A percentile compares a stretch with the other conserved stretches of the same genome.
phyloP scores from a whole-genome alignment of 2,329 filamentous ascomycete species.

The Apiospora koreana region DNA sequence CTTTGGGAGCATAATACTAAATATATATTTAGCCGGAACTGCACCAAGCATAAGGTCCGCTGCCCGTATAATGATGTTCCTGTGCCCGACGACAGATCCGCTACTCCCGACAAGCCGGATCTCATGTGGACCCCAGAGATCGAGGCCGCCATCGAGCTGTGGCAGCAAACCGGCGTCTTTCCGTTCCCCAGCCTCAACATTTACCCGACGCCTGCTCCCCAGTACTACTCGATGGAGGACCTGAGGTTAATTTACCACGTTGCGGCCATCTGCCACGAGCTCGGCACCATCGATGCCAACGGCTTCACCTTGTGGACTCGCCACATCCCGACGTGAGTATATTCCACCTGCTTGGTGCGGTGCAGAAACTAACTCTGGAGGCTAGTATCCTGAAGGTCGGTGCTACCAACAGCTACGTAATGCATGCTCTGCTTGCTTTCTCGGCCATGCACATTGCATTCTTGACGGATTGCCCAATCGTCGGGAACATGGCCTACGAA shows the following conservation, averaged over 20 bases:
- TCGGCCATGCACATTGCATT: constrained; percentile 95
- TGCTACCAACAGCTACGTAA: constrained; percentile 81
- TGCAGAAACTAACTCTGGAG: neutral
- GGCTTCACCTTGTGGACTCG: constrained; percentile 91
- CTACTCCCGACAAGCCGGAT: constrained; percentile 63
- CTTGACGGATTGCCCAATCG: constrained; percentile 81
- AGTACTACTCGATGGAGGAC: constrained; percentile 74
- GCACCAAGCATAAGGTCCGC: constrained; percentile 97
- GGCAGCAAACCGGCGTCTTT: constrained; percentile 82
- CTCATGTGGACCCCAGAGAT: constrained; percentile 87
- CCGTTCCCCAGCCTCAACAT: constrained; percentile 82
- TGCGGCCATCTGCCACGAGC: constrained; percentile 79
- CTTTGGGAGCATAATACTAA: neutral
- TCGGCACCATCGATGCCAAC: constrained; percentile 74
- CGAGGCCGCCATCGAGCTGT: constrained; percentile 77
- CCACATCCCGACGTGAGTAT: constrained; percentile 82
- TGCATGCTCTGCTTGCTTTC: constrained; percentile 89
- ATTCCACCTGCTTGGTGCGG: too few species aligned
- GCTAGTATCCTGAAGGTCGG: constrained; percentile 79
- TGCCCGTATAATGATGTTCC: constrained; percentile 96
- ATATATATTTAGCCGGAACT: constrained; percentile 74
- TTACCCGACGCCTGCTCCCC: constrained; percentile 72
- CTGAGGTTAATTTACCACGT: constrained; percentile 90
- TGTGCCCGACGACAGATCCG: constrained; percentile 62
- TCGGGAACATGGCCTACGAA: constrained; percentile 85